Evolutionary conservation across 257 asterid species (phyloP).

Genomic region (Scutellaria galericulata): DNA sequence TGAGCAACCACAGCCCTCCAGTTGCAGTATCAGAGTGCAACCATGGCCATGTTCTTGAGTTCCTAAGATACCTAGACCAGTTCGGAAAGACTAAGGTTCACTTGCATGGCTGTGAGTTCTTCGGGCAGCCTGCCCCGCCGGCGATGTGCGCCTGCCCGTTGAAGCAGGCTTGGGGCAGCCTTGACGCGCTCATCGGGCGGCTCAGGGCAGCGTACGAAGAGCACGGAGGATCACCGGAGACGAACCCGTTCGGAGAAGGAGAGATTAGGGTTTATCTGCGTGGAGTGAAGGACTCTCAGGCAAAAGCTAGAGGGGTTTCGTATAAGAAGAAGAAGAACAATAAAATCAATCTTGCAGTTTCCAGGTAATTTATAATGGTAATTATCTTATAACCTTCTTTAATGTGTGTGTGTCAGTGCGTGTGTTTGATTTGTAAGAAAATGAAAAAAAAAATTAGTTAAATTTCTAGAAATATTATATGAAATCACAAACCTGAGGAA

Average conservation of each 20-base stretch:
- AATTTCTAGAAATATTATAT: neutral
- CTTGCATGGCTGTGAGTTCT: slow-evolving; percentile 50
- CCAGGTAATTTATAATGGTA: too few relatives aligned
- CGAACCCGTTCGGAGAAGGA: slow-evolving; percentile 53
- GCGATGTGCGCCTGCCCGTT: slow-evolving; percentile 55
- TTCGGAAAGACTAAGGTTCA: slow-evolving; percentile 62
- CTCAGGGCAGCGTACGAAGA: slow-evolving; percentile 58
- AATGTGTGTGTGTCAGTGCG: too few relatives aligned
- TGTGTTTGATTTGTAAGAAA: neutral
- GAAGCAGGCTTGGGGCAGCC: slow-evolving; percentile 61
- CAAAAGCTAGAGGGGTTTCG: slow-evolving; percentile 50
- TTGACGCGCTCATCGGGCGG: slow-evolving; percentile 52
- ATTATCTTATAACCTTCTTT: too few relatives aligned
- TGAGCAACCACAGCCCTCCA: slow-evolving; percentile 50
- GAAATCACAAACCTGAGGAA: neutral
- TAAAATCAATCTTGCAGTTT: slow-evolving; percentile 10
- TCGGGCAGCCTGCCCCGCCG: slow-evolving; percentile 60
- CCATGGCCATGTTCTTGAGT: slow-evolving; percentile 46
- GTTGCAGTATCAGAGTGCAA: slow-evolving; percentile 38
- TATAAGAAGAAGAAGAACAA: slow-evolving; percentile 52
- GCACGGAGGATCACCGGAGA: slow-evolving; percentile 51
- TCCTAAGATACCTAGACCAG: slow-evolving; percentile 56
- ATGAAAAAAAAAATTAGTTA: neutral
- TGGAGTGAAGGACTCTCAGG: slow-evolving; percentile 54
- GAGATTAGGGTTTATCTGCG: slow-evolving; percentile 44